phyloP scores from a whole-genome alignment of 306 rosid genomes.

The Pterocarpus santalinus region DNA sequence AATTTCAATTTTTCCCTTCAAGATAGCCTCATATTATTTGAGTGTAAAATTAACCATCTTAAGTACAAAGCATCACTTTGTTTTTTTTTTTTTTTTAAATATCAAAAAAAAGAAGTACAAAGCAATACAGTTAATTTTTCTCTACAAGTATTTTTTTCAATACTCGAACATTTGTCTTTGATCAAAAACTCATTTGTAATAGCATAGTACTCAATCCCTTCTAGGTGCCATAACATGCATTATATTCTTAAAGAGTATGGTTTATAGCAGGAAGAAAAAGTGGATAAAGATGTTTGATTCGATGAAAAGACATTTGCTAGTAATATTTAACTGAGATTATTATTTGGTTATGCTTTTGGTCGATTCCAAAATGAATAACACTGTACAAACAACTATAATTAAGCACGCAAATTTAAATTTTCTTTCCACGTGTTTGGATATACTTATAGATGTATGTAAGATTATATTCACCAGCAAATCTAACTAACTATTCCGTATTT shows the following conservation, averaged over 20 bases:
- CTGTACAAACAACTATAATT: neutral
- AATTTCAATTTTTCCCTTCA: neutral
- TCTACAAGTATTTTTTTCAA: no score
- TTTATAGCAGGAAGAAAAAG: slow-evolving; percentile 18
- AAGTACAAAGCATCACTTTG: no score
- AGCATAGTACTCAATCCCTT: no score
- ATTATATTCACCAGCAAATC: slow-evolving; percentile 35
- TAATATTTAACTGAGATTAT: slow-evolving; percentile 14
- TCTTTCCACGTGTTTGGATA: neutral
- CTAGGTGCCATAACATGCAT: neutral
- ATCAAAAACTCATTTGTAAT: neutral
- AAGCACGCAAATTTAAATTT: neutral
- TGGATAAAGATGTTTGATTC: slow-evolving; percentile 41
- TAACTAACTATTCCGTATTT: slow-evolving; percentile 19
- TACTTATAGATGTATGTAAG: neutral
- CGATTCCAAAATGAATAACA: slow-evolving; percentile 21
- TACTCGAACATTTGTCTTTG: no score
- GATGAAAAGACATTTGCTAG: slow-evolving; percentile 35
- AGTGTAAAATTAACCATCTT: no score
- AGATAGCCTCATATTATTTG: no score
- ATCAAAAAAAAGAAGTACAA: no score
- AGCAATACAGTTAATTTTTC: no score
- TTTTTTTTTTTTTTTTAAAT: no score
- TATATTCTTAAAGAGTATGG: neutral
- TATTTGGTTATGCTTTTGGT: neutral